Evolutionary conservation across 768 basidiomycete genomes (phyloP).

Genomic region (Lactarius deliciosus): DNA sequence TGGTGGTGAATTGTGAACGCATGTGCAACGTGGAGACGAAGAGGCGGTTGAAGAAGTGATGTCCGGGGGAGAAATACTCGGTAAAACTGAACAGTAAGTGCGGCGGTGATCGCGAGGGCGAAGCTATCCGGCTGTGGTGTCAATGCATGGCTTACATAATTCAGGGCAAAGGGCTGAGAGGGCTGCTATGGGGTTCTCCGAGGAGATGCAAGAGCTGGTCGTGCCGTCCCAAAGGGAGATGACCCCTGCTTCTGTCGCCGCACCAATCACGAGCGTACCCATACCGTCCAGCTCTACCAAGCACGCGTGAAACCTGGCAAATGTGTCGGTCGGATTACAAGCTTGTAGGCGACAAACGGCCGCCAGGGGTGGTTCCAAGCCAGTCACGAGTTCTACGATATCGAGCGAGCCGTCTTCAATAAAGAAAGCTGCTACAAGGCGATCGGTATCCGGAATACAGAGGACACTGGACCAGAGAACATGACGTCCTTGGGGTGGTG

Average conservation of each 20-base stretch:
- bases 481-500: slow-evolving; percentile 43
- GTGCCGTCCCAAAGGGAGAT: slow-evolving; percentile 75
- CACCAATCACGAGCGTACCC: slow-evolving; percentile 54
- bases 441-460: slow-evolving; percentile 47
- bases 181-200: slow-evolving; percentile 58
- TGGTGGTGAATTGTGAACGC: slow-evolving; percentile 50
- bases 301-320: slow-evolving; percentile 55
- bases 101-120: slow-evolving; percentile 48
- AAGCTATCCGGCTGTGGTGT: slow-evolving; percentile 67
- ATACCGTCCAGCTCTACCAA: slow-evolving; percentile 50
- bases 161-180: slow-evolving; percentile 57
- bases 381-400: slow-evolving; percentile 50
- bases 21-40: slow-evolving; percentile 62
- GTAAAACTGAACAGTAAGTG: slow-evolving; percentile 61
- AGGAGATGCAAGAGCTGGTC: slow-evolving; percentile 65
- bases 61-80: slow-evolving; percentile 55
- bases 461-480: slow-evolving; percentile 52
- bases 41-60: slow-evolving; percentile 25
- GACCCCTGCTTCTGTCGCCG: slow-evolving; percentile 64
- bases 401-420: slow-evolving; percentile 68
- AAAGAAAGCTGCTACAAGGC: slow-evolving; percentile 55
- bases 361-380: slow-evolving; percentile 39
- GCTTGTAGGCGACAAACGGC: slow-evolving; percentile 54
- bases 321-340: slow-evolving; percentile 56
- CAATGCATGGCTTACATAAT: slow-evolving; percentile 54